Conservation (phyloP, 768 basidiomycete species). For the Pleurotus tuber-regium region DNA sequence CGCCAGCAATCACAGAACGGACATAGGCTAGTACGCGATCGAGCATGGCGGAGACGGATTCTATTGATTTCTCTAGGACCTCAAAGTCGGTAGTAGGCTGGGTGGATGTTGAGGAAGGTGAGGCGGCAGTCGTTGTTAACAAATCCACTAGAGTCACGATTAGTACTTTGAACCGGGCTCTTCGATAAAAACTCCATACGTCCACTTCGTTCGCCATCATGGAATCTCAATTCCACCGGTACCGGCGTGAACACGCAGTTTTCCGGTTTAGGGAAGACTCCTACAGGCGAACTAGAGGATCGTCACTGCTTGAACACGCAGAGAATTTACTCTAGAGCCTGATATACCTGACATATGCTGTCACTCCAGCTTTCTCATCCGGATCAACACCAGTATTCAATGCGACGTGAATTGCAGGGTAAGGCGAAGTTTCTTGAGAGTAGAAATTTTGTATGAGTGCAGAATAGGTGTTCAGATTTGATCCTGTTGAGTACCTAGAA, state of each 20-base stretch:
- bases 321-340: no score
- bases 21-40: conserved; percentile 87
- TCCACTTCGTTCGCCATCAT: conserved; percentile 81
- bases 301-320: no score
- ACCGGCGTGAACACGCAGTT: conserved; percentile 95
- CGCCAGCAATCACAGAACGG: conserved; percentile 73
- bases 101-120: conserved; percentile 42
- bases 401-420: conserved; percentile 88
- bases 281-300: conserved; percentile 73
- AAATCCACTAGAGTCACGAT: conserved; percentile 64
- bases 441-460: conserved; percentile 99
- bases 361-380: conserved; percentile 65
- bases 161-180: conserved; percentile 6
- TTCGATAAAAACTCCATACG: conserved; percentile 46
- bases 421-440: conserved; percentile 84
- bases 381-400: conserved; percentile 81
- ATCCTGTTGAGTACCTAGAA: conserved; percentile 88
- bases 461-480: conserved; percentile 89
- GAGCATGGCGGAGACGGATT: conserved; percentile 71
- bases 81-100: conserved; percentile 71
- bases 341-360: conserved; percentile 81
- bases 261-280: conserved; percentile 86
- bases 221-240: conserved; percentile 81
- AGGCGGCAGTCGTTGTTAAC: conserved; percentile 48
- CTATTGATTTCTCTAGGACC: conserved; percentile 71